Evolutionary conservation across 768 basidiomycete genomes (phyloP).

Genomic region (Mrakia blollopis): DNA sequence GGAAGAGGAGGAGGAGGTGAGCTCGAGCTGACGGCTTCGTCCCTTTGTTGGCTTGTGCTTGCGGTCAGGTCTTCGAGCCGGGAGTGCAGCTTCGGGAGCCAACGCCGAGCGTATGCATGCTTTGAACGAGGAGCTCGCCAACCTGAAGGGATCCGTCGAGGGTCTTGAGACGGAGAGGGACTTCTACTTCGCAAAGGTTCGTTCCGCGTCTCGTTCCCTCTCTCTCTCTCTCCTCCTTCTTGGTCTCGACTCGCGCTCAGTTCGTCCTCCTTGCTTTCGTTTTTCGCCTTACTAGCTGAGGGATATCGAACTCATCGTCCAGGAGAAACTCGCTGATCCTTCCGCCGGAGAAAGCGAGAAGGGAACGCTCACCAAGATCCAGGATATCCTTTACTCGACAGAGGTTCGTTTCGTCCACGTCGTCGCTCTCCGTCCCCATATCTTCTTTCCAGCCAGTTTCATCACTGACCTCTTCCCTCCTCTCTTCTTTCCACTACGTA

Average conservation of each 20-base stretch:
- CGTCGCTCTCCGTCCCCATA: slow-evolving; percentile 17
- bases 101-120: slow-evolving; percentile 64
- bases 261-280: background rate
- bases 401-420: slow-evolving; percentile 72
- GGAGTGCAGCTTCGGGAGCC: slow-evolving; percentile 40
- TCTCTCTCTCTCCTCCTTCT: background rate
- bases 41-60: background rate
- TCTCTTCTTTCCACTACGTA: slow-evolving; percentile 40
- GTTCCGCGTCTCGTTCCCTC: slow-evolving; percentile 33
- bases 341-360: slow-evolving; percentile 50
- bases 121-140: slow-evolving; percentile 66
- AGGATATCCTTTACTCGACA: slow-evolving; percentile 88
- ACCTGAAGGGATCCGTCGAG: slow-evolving; percentile 74
- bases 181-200: slow-evolving; percentile 96
- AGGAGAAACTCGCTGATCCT: slow-evolving; percentile 64
- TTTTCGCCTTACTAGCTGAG: slow-evolving; percentile 68
- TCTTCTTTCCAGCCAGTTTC: slow-evolving; percentile 21
- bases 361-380: slow-evolving; percentile 64
- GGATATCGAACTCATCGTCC: slow-evolving; percentile 91
- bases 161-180: slow-evolving; percentile 95
- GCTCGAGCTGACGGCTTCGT: background rate
- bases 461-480: slow-evolving; percentile 21
- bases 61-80: background rate
- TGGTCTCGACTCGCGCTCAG: background rate
- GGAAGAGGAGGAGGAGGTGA: background rate